Evolutionary conservation across 768 basidiomycete genomes (phyloP).

Genomic region (Lentinula edodes): DNA sequence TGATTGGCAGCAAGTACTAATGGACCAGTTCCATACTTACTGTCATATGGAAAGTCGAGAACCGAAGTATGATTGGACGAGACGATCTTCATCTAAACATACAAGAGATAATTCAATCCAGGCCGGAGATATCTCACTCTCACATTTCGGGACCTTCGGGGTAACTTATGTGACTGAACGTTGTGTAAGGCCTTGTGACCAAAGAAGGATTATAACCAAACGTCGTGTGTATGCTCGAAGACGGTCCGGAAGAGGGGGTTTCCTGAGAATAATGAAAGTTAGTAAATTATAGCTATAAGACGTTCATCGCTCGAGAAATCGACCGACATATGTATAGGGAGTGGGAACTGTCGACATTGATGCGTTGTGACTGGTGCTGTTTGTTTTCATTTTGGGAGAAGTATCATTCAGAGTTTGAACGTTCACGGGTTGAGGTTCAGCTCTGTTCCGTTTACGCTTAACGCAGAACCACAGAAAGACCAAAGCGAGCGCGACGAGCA

Average conservation of each 20-base stretch:
- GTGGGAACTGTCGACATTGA: slow-evolving; percentile 7
- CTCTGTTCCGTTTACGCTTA: slow-evolving; percentile 10
- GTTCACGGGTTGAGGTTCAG: neutral
- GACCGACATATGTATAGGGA: slow-evolving; percentile 11
- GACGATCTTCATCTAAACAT: neutral
- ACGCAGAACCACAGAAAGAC: slow-evolving; percentile 33
- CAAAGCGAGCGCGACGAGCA: slow-evolving; percentile 32
- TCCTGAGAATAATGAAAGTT: slow-evolving; percentile 1
- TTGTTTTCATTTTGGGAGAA: neutral
- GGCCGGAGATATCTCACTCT: neutral
- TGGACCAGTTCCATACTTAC: neutral
- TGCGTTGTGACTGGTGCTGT: neutral
- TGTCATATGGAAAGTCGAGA: neutral
- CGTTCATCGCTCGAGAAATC: neutral
- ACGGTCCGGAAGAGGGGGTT: slow-evolving; percentile 13
- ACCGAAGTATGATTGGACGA: neutral
- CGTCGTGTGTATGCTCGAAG: slow-evolving; percentile 14
- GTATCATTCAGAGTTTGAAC: slow-evolving; percentile 1
- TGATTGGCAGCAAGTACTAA: neutral
- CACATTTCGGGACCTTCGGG: neutral
- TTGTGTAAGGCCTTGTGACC: neutral
- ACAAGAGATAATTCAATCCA: neutral
- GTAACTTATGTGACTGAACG: neutral
- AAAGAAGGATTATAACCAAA: slow-evolving; percentile 4
- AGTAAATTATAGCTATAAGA: neutral